Evolutionary conservation across 208 protist genomes (phyloP).

Genomic region (Naegleria gruberi): DNA sequence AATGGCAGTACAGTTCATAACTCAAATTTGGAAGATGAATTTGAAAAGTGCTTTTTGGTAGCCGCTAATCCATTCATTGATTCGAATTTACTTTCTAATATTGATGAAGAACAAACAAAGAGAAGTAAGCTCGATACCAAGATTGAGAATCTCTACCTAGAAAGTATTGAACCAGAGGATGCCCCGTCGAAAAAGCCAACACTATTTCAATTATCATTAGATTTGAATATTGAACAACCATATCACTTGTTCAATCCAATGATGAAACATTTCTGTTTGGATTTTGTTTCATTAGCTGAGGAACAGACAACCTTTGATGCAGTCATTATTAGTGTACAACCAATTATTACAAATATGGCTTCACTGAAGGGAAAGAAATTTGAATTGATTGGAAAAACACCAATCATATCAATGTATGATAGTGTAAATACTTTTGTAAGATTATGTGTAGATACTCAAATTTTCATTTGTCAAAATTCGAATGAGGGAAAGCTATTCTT

Average conservation of each 20-base stretch:
- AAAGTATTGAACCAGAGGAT: background rate
- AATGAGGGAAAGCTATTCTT: background rate
- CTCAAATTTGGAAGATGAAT: background rate
- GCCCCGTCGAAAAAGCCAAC: background rate
- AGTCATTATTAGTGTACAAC: background rate
- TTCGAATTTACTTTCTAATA: background rate
- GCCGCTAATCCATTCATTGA: background rate
- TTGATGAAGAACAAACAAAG: background rate
- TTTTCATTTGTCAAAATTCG: background rate
- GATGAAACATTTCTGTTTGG: background rate
- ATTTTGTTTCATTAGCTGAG: background rate
- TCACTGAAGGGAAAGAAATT: background rate
- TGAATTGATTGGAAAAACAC: background rate
- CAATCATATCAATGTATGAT: background rate
- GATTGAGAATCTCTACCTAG: background rate
- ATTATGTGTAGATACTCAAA: background rate
- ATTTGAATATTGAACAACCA: background rate
- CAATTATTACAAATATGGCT: background rate
- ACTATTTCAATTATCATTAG: background rate
- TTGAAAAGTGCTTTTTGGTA: background rate
- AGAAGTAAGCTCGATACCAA: background rate
- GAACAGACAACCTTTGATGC: background rate
- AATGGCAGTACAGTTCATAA: background rate
- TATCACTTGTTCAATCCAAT: background rate
- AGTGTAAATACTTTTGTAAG: background rate